Base-by-base conservation (phyloP, 176 grass and related monocot genomes). In the Secale cereale region DNA sequence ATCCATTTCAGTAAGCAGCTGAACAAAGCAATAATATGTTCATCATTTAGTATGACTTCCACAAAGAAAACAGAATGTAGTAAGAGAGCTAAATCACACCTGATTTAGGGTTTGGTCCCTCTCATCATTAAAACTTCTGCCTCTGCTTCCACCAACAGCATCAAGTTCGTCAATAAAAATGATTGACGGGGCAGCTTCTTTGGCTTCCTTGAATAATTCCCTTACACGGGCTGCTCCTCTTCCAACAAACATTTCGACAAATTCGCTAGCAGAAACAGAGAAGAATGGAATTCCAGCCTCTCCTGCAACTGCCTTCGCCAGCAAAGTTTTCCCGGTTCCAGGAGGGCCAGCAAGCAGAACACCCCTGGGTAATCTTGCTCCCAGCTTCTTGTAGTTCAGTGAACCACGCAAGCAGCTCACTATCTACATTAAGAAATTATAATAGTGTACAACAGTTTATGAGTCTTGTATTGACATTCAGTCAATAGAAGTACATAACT, bases 1-100 rank as follows among this genome's bases (percentile, higher is more conserved):
- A 87, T 98, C 96, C 96, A 98, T 95, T 88, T 95, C 93, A 1
- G 96, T 98, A 73, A 98, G 91, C 56, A 98, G 87, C 96, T 98
- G 78, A 23, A 57, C n/a, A 89, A 87, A 91, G 19, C 56, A 89
- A 81, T 46, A 41, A 84, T 23, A 82, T 40, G 1, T 74, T 74
- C 17, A 40, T 72, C 74, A 22, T 8, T 74, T 67, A 50, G 78
- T 86, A 78, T 65, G 43, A 86, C 57, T 78, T 41, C 7, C 7
- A 43, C 12, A 71, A 41, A 65, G 37, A 50, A 66, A 75, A 86
- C 7, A 78, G 45, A 72, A 86, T 2, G 70, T 32, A 62, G 75
- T 37, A 17, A 68, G 22, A 41, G 65, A 46, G 43, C 10, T 22
- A 80, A 76, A 82, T 4, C 64, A 76, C 48, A 91, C 96, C 93